Base-by-base conservation (phyloP, 139 green algal genomes). In the Chlorella vulgaris region DNA sequence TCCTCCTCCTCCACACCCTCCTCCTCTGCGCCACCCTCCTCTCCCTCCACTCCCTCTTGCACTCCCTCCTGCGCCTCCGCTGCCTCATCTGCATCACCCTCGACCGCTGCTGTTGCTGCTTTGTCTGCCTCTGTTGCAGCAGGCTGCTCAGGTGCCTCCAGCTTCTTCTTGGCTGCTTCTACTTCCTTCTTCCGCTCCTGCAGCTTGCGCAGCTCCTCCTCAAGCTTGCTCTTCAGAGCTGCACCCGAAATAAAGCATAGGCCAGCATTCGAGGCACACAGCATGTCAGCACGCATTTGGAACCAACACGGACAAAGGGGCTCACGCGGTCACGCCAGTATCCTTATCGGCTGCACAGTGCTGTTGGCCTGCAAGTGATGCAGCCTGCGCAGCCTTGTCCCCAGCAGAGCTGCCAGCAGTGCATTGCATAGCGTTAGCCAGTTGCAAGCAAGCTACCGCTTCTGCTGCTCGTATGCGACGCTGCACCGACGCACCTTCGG, bases 181-280 rank as follows among this genome's bases (percentile, higher is more conserved):
- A 94, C 80, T 31, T 78, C 69, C 2, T 58, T 0, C 63, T 86
- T 86, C 55, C 81, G 85, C n/a, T 87, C 84, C 4, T 84, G 61
- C 35, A 93, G 83, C 36, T 78, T 77, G 1, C 53, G 2, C 58
- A 83, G 84, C 70, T 85, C 81, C 22, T 87, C 84, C 18, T 88
- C 76, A 29, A 93, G 82, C 38, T 88, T 81, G 35, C 4, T 43
- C 66, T 77, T 42, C 50, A 61, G 18, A 19, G 58, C 71, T 82
- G 61, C 31, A n/a, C 33, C 21, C 21, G 38, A 38, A 26, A 53
- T 2, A 53, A 24, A 26, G 3, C 15, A n/a, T 2, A 42, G 65
- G 10, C 4, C 3, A 47, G 61, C 61, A 66, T 58, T 58, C 13
- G 47, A 58, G 15, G 47, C 47, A 58, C 10, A n/a, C n/a, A n/a